phyloP scores from a whole-genome alignment of 2,329 filamentous ascomycete species.

The Fusarium euwallaceae region DNA sequence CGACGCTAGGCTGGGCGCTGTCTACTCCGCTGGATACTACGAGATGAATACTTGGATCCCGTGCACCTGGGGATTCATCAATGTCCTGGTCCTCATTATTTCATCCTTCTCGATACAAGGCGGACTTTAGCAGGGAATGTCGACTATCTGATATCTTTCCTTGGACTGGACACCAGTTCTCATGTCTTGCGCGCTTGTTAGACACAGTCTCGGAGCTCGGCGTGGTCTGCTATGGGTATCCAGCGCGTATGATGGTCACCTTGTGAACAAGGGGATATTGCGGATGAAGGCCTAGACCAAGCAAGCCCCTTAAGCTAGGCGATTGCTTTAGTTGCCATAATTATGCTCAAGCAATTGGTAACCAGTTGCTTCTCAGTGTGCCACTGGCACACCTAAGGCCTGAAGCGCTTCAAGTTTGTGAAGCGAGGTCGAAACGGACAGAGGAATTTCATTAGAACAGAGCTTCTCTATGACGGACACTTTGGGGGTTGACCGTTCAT shows the following conservation, averaged over 20 bases:
- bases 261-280: neutral
- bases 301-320: neutral
- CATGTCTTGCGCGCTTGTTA: neutral
- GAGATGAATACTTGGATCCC: slow-evolving; percentile 96
- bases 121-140: slow-evolving; percentile 70
- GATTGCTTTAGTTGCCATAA: neutral
- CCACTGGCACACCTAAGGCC: neutral
- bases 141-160: neutral
- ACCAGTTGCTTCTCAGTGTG: neutral
- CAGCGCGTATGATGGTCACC: neutral
- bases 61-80: slow-evolving; percentile 88
- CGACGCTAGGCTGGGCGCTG: slow-evolving; percentile 74
- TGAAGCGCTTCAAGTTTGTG: neutral
- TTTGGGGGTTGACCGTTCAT: neutral
- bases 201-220: neutral
- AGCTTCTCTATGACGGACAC: neutral
- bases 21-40: slow-evolving; percentile 87
- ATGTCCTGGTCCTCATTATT: slow-evolving; percentile 83
- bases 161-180: neutral
- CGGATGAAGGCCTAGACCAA: neutral
- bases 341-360: neutral
- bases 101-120: slow-evolving; percentile 95
- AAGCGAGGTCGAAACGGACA: neutral
- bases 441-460: neutral
- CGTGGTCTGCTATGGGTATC: neutral